phyloP scores from a whole-genome alignment of 352 stramenopile genomes.

The Thalassiosira livingstoniorum region DNA sequence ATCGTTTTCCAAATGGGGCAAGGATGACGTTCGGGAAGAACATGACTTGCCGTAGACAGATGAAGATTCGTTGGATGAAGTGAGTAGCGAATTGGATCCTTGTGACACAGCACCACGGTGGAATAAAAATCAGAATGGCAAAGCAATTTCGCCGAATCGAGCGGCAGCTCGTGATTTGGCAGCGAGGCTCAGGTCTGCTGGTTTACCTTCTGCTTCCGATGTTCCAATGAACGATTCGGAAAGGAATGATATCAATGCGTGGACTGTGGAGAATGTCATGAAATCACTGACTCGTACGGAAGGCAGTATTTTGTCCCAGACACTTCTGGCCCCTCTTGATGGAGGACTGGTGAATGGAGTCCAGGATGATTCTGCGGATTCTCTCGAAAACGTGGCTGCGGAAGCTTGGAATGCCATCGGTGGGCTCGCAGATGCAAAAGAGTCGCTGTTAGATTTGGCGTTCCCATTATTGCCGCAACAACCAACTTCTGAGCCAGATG shows the following conservation, averaged over 20 bases:
- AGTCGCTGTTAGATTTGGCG: slow-evolving; percentile 58
- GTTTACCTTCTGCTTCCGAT: slow-evolving; percentile 46
- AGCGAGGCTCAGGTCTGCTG: slow-evolving; percentile 33
- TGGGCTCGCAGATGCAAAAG: slow-evolving; percentile 60
- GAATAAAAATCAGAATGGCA: background rate
- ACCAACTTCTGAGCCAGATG: background rate
- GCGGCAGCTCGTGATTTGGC: slow-evolving; percentile 43
- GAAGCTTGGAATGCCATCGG: slow-evolving; percentile 64
- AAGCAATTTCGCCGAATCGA: slow-evolving; percentile 24
- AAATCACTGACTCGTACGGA: slow-evolving; percentile 56
- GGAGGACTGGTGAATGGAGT: background rate
- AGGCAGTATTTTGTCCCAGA: slow-evolving; percentile 57
- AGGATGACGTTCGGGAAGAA: slow-evolving; percentile 46
- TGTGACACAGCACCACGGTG: background rate
- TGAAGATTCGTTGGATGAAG: slow-evolving; percentile 22
- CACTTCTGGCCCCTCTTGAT: slow-evolving; percentile 45
- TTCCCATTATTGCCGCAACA: slow-evolving; percentile 48
- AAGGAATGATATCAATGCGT: background rate
- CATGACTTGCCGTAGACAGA: slow-evolving; percentile 54
- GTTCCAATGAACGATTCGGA: background rate
- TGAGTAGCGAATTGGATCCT: background rate
- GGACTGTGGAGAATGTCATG: slow-evolving; percentile 60
- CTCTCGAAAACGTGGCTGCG: slow-evolving; percentile 17
- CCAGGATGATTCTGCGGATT: slow-evolving; percentile 8
- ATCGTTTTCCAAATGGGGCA: slow-evolving; percentile 3